A percentile compares a stretch with the other conserved stretches of the same genome.
Evolutionary conservation across 1,284 basidiomycete genomes (phyloP).

Genomic region (Polyporus tsugae): DNA sequence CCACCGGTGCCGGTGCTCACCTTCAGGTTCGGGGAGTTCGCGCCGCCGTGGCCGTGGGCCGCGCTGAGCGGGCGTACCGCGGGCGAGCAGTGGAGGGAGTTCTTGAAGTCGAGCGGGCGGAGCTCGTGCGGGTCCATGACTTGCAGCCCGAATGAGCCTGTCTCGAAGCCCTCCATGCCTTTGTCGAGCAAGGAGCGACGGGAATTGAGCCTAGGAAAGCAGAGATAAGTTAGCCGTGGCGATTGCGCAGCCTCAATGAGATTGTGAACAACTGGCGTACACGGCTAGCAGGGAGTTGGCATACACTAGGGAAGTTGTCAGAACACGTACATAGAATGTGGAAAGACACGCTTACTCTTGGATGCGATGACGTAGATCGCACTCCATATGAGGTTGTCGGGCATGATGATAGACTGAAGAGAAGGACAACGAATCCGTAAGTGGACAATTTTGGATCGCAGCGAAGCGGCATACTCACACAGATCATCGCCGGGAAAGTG

Average conservation of each 20-base stretch:
- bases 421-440: neutral
- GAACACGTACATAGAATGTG: neutral
- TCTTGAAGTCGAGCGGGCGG: neutral
- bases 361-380: neutral
- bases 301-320: neutral
- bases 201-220: constrained; percentile 13
- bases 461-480: neutral
- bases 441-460: too few species aligned
- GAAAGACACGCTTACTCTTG: constrained; percentile 6
- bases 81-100: neutral
- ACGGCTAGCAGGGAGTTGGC: constrained; percentile 14
- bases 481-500: neutral
- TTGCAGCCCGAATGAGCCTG: constrained; percentile 19
- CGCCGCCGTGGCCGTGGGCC: too few species aligned
- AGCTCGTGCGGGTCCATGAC: neutral
- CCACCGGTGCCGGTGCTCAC: neutral
- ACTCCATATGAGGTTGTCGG: constrained; percentile 4
- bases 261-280: neutral
- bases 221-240: neutral
- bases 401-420: neutral
- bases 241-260: too few species aligned
- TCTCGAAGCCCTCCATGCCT: constrained; percentile 13
- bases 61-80: neutral
- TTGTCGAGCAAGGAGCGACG: constrained; percentile 9
- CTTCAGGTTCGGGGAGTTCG: constrained; percentile 1